Evolutionary conservation across 352 stramenopile genomes (phyloP).

Genomic region (Phytophthora aleatoria): DNA sequence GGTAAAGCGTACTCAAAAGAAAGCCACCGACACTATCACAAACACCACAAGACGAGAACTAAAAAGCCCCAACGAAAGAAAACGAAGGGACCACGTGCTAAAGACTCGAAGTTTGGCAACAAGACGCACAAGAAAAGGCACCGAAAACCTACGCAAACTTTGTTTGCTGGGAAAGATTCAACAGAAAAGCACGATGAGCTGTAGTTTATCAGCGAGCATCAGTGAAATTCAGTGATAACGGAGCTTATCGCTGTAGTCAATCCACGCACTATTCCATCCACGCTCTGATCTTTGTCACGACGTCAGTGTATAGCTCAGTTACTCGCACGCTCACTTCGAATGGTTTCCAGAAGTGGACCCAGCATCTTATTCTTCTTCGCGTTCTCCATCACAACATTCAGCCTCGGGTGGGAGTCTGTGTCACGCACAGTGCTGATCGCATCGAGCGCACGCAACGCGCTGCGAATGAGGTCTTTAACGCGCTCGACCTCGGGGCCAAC

Average conservation of each 20-base stretch:
- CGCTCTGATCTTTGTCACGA: neutral
- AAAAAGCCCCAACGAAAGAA: conserved; percentile 13
- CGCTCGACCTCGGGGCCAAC: conserved; percentile 96
- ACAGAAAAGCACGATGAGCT: conserved; percentile 36
- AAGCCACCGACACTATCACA: neutral
- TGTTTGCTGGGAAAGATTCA: neutral
- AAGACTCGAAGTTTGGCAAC: conserved; percentile 8
- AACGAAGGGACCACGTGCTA: neutral
- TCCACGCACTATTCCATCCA: conserved; percentile 10
- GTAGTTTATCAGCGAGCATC: conserved; percentile 21
- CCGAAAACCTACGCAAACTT: conserved; percentile 1
- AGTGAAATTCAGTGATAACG: conserved; percentile 3
- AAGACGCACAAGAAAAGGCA: neutral
- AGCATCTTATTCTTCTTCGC: conserved; percentile 76
- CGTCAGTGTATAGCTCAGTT: conserved; percentile 24
- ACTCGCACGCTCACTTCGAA: conserved; percentile 59
- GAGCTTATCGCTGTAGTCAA: conserved; percentile 4
- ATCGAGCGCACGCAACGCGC: conserved; percentile 89
- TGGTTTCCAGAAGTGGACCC: conserved; percentile 59
- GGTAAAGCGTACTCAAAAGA: conserved; percentile 38
- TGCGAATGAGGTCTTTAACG: conserved; percentile 97
- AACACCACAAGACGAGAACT: conserved; percentile 23
- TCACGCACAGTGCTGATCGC: conserved; percentile 76
- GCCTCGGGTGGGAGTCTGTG: conserved; percentile 74
- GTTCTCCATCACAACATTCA: conserved; percentile 62